These are phyloP conservation scores for Nakazawaea holstii DNA, from an alignment of 805 yeast genomes.

Conservation along the genomic window DNA sequence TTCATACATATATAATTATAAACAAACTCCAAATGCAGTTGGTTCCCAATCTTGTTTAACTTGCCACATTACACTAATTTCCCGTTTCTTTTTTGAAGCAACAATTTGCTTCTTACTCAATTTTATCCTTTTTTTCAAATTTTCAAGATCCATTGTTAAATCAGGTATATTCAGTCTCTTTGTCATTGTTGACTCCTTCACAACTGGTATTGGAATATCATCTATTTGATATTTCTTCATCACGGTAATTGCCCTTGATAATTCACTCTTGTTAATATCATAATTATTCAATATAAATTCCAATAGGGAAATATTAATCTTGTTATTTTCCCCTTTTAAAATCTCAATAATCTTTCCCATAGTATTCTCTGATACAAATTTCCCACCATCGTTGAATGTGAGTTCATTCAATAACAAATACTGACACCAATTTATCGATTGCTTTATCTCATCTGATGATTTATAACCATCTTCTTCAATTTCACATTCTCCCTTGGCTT, in stretches of 20 bases:
- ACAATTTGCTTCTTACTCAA: conserved; percentile 4
- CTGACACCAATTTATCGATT: conserved; percentile 20
- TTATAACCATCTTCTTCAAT: conserved; percentile 14
- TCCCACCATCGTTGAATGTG: conserved; percentile 15
- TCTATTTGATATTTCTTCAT: conserved; percentile 12
- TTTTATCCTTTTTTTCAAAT: conserved; percentile 21
- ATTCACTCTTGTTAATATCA: not conserved
- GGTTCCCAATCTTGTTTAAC: conserved; percentile 40
- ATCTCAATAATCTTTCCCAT: conserved; percentile 10
- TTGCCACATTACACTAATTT: conserved; percentile 23
- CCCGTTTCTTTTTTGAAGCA: conserved; percentile 5
- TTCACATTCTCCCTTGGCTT: conserved; percentile 6
- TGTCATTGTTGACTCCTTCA: conserved; percentile 1
- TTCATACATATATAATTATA: not conserved
- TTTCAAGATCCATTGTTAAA: conserved; percentile 22
- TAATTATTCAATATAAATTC: conserved; percentile 1
- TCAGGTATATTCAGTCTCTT: conserved; percentile 4
- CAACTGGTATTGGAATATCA: conserved; percentile 13
- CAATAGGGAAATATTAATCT: conserved; percentile 4
- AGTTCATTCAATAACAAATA: conserved; percentile 17
- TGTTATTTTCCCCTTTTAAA: conserved; percentile 10
- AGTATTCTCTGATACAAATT: conserved; percentile 15
- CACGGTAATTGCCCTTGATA: not conserved
- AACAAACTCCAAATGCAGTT: conserved; percentile 44
- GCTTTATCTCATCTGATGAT: conserved; percentile 11